Conservation (phyloP, 441 rosid genomes). For the Corymbia calophylla region DNA sequence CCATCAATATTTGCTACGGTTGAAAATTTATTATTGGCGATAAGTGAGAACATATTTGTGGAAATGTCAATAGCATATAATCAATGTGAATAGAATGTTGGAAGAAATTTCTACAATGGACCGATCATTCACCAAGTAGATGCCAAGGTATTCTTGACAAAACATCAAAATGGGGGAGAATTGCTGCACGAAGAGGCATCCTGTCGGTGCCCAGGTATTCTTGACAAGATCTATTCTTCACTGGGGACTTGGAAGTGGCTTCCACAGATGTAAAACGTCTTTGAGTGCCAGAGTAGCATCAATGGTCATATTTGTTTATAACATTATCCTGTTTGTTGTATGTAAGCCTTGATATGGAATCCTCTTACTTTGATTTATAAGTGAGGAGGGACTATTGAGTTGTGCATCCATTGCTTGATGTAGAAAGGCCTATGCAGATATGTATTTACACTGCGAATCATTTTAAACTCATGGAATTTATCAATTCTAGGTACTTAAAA, state of each 20-base stretch:
- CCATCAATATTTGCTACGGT: too few relatives aligned
- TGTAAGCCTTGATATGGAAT: background rate
- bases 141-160: background rate
- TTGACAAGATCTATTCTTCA: background rate
- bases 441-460: background rate
- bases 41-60: too few relatives aligned
- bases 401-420: background rate
- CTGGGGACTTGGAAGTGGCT: background rate
- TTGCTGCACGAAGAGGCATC: background rate
- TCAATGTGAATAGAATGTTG: too few relatives aligned
- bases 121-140: background rate
- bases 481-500: background rate
- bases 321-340: background rate
- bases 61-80: too few relatives aligned
- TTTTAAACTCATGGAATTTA: background rate
- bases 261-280: background rate
- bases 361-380: background rate
- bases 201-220: background rate
- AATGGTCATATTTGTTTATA: background rate
- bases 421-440: background rate
- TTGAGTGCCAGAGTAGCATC: background rate
- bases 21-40: too few relatives aligned
- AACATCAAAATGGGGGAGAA: background rate
- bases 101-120: background rate
- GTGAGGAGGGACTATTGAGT: background rate